Evolutionary conservation across 208 protist genomes (phyloP).

Genomic region (Borovskyia barvae): DNA sequence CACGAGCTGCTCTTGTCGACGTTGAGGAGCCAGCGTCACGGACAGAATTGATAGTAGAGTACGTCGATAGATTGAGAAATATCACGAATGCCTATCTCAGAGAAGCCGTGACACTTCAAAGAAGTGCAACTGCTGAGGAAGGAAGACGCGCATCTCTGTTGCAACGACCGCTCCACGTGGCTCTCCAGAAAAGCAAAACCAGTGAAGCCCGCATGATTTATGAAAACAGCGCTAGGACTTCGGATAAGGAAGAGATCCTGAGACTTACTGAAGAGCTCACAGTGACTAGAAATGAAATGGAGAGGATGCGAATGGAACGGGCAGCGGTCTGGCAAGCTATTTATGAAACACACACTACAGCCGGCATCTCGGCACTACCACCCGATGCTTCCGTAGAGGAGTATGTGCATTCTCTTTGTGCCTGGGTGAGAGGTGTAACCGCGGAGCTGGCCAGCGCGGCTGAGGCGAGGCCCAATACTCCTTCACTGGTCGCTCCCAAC

Average conservation of each 20-base stretch:
- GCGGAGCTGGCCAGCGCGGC: neutral
- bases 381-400: constrained; percentile 11
- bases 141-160: neutral
- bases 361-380: neutral
- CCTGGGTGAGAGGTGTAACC: constrained; percentile 5
- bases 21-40: constrained; percentile 31
- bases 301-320: constrained; percentile 9
- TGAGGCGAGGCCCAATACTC: neutral
- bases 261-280: neutral
- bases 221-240: constrained; percentile 2
- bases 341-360: neutral
- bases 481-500: neutral
- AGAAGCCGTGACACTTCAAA: neutral
- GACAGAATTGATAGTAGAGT: neutral
- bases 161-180: neutral
- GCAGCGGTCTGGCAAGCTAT: constrained; percentile 8
- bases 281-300: neutral
- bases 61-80: constrained; percentile 4
- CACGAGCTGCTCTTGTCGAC: constrained; percentile 14
- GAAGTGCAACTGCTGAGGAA: neutral
- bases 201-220: neutral
- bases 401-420: constrained; percentile 6
- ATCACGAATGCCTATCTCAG: constrained; percentile 8
- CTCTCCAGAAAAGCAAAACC: constrained; percentile 1
- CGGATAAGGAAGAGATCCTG: constrained; percentile 14